Base-by-base conservation (phyloP, 1,284 basidiomycete species). In the Marasmius fiardii region DNA sequence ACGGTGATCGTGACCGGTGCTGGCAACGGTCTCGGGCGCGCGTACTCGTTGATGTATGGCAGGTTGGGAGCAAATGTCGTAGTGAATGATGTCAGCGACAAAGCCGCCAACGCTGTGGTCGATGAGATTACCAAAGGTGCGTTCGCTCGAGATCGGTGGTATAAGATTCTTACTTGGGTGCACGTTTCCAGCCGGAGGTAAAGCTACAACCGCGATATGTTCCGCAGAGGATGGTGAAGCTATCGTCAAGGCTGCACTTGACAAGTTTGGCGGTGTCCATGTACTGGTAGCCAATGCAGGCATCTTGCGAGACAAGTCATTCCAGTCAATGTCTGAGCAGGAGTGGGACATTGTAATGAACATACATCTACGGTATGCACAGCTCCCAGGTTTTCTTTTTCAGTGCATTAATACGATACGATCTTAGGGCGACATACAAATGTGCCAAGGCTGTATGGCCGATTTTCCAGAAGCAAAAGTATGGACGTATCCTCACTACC, bases 391-490 rank as follows among this genome's bases (percentile, higher is more conserved):
- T n/a, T n/a, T n/a, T 31, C 11, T 33, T 3, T 4, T 31, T 26
- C 12, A 14, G n/a, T 23, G 10, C 14, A 20, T 24, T 23, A 23
- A 11, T 23, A n/a, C 14, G 2, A 28, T 14, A 31, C 14, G 47
- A n/a, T 33, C 20, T 16, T 33, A 18, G 26, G 18, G 47, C 24
- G 23, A 26, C 28, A 11, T 55, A 92, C 14, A 26, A 49, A 88
- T 93, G 91, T 65, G 89, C 86, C 55, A 93, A 97, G 70, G 96
- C 96, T 12, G 92, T 93, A 35, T 99, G 95, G 97, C 95, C 96
- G 3, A 80, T 94, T 67, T 98, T 99, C 82, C 88, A 92, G 72
- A 91, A 96, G 75, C 97, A 99, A 70, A 95, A 95, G 74, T 98
- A 90, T 69, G 96, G 97, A 33, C 88, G 97, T 56, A 96, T 99